Evolutionary conservation across 352 stramenopile species (phyloP).

Genomic region (Phytophthora crassamura): DNA sequence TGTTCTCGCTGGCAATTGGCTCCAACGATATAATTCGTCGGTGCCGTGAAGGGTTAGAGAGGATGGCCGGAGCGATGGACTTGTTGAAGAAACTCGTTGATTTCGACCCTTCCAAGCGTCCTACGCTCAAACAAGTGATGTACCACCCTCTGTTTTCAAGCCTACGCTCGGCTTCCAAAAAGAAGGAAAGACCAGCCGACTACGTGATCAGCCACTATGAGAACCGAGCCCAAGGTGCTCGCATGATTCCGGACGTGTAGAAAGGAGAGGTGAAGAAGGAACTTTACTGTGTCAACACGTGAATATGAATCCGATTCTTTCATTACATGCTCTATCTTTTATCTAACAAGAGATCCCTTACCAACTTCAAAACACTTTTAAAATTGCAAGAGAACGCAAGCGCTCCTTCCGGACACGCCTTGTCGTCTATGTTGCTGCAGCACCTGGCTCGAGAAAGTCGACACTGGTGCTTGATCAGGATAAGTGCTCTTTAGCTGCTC

Average conservation of each 20-base stretch:
- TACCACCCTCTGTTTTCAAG: slow-evolving; percentile 63
- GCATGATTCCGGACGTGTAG: slow-evolving; percentile 55
- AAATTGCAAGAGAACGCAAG: slow-evolving; percentile 5
- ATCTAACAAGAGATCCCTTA: slow-evolving; percentile 25
- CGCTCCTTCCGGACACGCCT: not conserved
- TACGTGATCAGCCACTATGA: slow-evolving; percentile 72
- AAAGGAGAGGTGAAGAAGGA: not conserved
- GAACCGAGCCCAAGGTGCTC: slow-evolving; percentile 10
- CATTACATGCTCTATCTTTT: slow-evolving; percentile 40
- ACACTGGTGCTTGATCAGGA: not conserved
- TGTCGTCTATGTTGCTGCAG: slow-evolving; percentile 7
- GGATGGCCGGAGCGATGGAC: slow-evolving; percentile 49
- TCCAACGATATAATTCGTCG: slow-evolving; percentile 56
- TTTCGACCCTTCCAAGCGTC: slow-evolving; percentile 67
- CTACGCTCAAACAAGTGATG: slow-evolving; percentile 74
- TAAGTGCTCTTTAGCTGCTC: slow-evolving; percentile 29
- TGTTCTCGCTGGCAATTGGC: slow-evolving; percentile 60
- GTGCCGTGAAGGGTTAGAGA: slow-evolving; percentile 56
- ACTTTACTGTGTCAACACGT: not conserved
- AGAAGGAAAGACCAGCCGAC: slow-evolving; percentile 33
- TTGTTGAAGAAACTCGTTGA: slow-evolving; percentile 62
- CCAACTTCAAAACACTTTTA: slow-evolving; percentile 37
- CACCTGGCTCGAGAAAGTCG: slow-evolving; percentile 1
- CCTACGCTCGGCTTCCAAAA: slow-evolving; percentile 28
- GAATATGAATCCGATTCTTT: slow-evolving; percentile 24